Percentiles rank a stretch among this genome's conserved stretches.
These are phyloP conservation scores for Pluteus cervinus DNA, from an alignment of 768 basidiomycete genomes.

Conservation along the genomic window DNA sequence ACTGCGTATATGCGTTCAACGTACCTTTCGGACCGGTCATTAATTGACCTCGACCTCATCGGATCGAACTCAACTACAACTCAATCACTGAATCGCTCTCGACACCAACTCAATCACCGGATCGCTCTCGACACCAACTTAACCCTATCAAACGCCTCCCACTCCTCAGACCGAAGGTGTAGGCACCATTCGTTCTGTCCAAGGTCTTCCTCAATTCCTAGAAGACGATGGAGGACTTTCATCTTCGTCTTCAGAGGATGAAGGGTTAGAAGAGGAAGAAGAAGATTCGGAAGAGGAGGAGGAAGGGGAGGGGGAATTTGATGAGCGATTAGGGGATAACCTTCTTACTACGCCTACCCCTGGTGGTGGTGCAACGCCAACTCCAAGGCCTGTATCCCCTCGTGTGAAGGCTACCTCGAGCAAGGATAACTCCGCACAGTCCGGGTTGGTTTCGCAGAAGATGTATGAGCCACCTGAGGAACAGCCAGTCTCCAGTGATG, in stretches of 20 bases:
- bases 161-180: constrained; percentile 70
- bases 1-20: no score
- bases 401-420: no score
- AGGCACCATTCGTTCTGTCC: constrained; percentile 67
- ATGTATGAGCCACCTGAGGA: no score
- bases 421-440: no score
- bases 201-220: constrained; percentile 34
- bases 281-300: constrained; percentile 27
- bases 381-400: no score
- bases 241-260: constrained; percentile 12
- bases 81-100: constrained; percentile 34
- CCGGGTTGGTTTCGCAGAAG: no score
- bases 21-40: no score
- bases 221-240: constrained; percentile 80
- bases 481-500: no score
- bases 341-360: constrained; percentile 14
- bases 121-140: constrained; percentile 4
- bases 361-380: constrained; percentile 4
- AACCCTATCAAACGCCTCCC: background rate
- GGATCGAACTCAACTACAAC: no score
- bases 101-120: constrained; percentile 19
- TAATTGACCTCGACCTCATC: no score
- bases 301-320: constrained; percentile 21
- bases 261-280: constrained; percentile 17
- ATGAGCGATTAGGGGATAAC: constrained; percentile 16